These are phyloP conservation scores for Trichoderma lentiforme DNA, from an alignment of 2,329 filamentous ascomycete genomes.

Conservation along the genomic window DNA sequence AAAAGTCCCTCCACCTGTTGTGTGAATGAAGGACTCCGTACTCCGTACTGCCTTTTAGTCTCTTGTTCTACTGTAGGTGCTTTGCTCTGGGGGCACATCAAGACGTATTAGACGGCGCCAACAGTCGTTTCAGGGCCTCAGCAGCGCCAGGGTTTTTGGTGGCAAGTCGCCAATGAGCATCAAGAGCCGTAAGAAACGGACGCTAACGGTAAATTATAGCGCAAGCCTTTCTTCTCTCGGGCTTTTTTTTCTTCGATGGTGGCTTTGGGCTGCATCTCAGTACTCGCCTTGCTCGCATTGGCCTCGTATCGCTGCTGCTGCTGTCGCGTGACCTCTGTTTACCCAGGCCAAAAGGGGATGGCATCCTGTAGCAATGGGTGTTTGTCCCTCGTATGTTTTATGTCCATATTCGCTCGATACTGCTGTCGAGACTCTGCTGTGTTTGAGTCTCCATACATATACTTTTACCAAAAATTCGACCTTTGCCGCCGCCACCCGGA, in stretches of 20 bases:
- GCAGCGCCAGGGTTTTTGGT: background rate
- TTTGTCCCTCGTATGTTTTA: background rate
- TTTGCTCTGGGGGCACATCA: background rate
- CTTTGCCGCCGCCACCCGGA: background rate
- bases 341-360: background rate
- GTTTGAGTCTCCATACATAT: background rate
- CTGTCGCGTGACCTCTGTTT: constrained; percentile 1
- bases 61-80: background rate
- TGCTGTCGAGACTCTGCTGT: background rate
- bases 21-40: background rate
- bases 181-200: constrained; percentile 13
- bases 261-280: background rate
- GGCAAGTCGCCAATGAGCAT: constrained; percentile 2
- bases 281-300: background rate
- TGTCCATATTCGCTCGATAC: background rate
- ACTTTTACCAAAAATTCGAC: background rate
- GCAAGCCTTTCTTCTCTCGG: background rate
- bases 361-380: background rate
- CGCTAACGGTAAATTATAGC: constrained; percentile 16
- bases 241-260: background rate
- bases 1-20: background rate
- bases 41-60: background rate
- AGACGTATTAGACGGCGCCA: constrained; percentile 9
- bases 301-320: background rate
- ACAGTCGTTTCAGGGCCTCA: constrained; percentile 4